Base-by-base conservation (phyloP, 2,329 filamentous ascomycete genomes). In the Albifimbria verrucaria region DNA sequence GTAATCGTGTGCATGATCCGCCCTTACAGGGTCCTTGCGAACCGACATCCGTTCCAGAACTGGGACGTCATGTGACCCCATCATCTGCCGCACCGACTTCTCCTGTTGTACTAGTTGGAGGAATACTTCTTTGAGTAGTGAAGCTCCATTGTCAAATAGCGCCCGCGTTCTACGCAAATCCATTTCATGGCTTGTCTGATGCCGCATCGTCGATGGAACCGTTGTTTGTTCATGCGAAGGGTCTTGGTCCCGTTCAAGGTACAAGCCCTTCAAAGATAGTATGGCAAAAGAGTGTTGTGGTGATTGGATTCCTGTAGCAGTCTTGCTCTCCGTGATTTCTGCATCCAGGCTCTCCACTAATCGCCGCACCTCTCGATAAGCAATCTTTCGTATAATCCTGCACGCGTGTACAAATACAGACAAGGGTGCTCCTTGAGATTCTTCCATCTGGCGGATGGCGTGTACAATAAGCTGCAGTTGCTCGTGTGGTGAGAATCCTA, bases 1-100 rank as follows among this genome's bases (percentile, higher is more conserved):
- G 63, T 89, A 88, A 2, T 74, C 72, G 59, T 88, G 82, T 1
- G 62, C 68, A 15, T 70, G 58, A 83, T 63, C 59, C 6, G 65
- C 67, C 52, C 62, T 58, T 39, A 70, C 64, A 2, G 65, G 63
- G 52, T 73, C 71, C 49, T 55, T 59, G 7, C 71, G 62, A 24
- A 61, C 61, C 41, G 61, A 59, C 64, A 72, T 66, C 10, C 60
- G 58, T 10, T 72, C 70, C n/a, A 72, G 57, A 7, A 60, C 57
- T 11, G 65, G 55, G n/a, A 70, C 52, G 7, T 62, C 53, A n/a
- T 56, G 55, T 4, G 43, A 42, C 3, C 56, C 55, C 26, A 65
- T 42, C 6, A 61, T 49, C 11, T 48, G 41, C 44, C 61, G 57
- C 48, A 51, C 55, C 17, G 58, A 51, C 36, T 48, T 54, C 42